Evolutionary conservation across 2,329 filamentous ascomycete species (phyloP), one percentile per base, ranked within the genome.

Genomic region (Ascocoryne sarcoides): DNA sequence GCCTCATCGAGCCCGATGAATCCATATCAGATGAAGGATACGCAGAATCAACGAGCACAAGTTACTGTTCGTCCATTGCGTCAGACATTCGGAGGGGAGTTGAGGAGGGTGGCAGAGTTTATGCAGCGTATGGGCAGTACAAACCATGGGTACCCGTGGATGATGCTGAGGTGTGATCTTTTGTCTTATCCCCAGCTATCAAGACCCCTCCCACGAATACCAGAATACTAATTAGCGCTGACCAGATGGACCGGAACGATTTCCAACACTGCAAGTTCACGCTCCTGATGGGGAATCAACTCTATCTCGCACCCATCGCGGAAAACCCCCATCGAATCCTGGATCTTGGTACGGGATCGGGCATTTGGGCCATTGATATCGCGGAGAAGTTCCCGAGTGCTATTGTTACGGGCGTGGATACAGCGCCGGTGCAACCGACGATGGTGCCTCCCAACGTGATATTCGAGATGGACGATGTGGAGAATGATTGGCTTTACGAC

Each of bases 401-500:
- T 4, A 35, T 23, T 12, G 47, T 56, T 3, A 46, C 42, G 10
- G 54, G 53, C 4, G 51, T 45, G 15, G 54, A 57, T 40, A 36
- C 55, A 14, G 50, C 49, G 12, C 47, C 45, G 8, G 54, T 53
- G 9, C 47, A 53, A 17, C 52, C 53, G 4, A 16, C 14, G 4
- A 51, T 43, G 45, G 48, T 59, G 3, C 56, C 58, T 14, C 47
- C 50, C 12, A 52, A 52, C 34, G 50, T 50, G 19, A 49, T 36
- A 15, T 60, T 59, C 32, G 55, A 57, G 37, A 46, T 60, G 32
- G 58, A 61, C 31, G 56, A 61, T 45, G 56, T 50, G 12, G 20
- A 47, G 68, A 60, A 58, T 16, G 49, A 60, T 10, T 67, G 62
- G 62, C 71, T 59, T 56, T 71, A 60, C 32, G 61, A 65, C 7